Percentiles rank a stretch among this genome's conserved stretches.
Evolutionary conservation across 192 early-diverging fungal genomes (phyloP).

Genomic region (Gonapodya sp.): DNA sequence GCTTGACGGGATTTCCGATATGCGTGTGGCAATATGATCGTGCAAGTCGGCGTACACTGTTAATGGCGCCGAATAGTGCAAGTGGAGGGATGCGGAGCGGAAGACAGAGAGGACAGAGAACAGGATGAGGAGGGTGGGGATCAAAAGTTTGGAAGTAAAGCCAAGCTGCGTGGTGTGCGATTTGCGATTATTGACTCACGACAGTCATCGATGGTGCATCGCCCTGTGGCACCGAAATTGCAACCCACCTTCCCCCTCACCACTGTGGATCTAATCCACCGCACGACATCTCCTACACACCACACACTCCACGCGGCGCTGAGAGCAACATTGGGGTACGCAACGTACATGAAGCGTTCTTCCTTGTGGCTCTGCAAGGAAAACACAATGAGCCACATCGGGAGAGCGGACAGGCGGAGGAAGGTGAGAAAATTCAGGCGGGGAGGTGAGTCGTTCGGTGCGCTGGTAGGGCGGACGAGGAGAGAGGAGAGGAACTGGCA

Average conservation of each 20-base stretch:
- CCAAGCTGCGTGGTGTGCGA: neutral
- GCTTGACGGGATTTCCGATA: constrained; percentile 16
- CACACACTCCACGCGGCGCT: constrained; percentile 60
- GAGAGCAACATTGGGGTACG: constrained; percentile 78
- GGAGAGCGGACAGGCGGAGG: constrained; percentile 48
- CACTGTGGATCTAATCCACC: constrained; percentile 22
- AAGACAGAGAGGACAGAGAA: constrained; percentile 49
- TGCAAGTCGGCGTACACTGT: constrained; percentile 43
- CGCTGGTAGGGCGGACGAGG: neutral
- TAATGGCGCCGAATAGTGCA: constrained; percentile 70
- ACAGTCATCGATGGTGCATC: too few relatives aligned
- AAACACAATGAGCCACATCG: constrained; percentile 68
- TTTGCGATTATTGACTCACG: neutral
- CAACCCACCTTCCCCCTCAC: constrained; percentile 16
- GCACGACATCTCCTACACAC: constrained; percentile 34
- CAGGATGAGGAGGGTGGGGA: constrained; percentile 24
- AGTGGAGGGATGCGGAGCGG: constrained; percentile 54
- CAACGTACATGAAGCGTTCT: constrained; percentile 87
- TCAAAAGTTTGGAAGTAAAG: constrained; percentile 23
- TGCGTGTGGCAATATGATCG: constrained; percentile 17
- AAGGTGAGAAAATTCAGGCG: neutral
- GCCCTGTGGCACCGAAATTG: constrained; percentile 10
- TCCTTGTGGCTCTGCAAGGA: constrained; percentile 92
- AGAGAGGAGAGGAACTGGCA: constrained; percentile 25
- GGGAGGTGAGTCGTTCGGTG: constrained; percentile 9